Conservation (phyloP, 805 yeast genomes). For the Jamesozyma jinghongensis region DNA sequence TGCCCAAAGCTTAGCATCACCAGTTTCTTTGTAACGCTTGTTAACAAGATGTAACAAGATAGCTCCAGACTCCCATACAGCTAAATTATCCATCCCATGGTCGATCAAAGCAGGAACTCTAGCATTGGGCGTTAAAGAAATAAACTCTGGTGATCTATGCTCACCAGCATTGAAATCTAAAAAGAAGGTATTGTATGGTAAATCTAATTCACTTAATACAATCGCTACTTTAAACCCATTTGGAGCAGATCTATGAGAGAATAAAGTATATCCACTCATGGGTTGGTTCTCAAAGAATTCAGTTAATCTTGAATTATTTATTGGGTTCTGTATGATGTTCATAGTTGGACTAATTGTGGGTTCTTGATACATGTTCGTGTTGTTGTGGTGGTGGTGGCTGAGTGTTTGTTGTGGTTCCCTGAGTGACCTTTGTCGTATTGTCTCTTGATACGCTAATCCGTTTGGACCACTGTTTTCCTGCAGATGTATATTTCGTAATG, state of each 20-base stretch:
- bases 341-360: constrained; percentile 37
- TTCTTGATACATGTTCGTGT: constrained; percentile 3
- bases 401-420: not conserved
- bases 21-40: constrained; percentile 50
- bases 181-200: constrained; percentile 70
- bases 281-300: constrained; percentile 72
- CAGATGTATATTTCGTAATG: constrained; percentile 29
- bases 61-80: constrained; percentile 95
- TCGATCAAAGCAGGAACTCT: constrained; percentile 92
- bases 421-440: not conserved
- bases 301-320: constrained; percentile 50
- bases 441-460: constrained; percentile 2
- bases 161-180: constrained; percentile 83
- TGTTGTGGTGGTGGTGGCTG: constrained; percentile 8
- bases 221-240: constrained; percentile 95
- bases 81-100: constrained; percentile 67
- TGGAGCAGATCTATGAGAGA: constrained; percentile 82
- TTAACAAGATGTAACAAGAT: constrained; percentile 75
- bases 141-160: constrained; percentile 88
- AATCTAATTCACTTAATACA: constrained; percentile 71
- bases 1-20: constrained; percentile 68
- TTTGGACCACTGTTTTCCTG: constrained; percentile 13
- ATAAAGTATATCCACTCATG: constrained; percentile 71
- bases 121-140: constrained; percentile 91
- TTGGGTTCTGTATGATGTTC: constrained; percentile 28